phyloP scores from a whole-genome alignment of 179 eudicot species.

The Patellifolia procumbens region DNA sequence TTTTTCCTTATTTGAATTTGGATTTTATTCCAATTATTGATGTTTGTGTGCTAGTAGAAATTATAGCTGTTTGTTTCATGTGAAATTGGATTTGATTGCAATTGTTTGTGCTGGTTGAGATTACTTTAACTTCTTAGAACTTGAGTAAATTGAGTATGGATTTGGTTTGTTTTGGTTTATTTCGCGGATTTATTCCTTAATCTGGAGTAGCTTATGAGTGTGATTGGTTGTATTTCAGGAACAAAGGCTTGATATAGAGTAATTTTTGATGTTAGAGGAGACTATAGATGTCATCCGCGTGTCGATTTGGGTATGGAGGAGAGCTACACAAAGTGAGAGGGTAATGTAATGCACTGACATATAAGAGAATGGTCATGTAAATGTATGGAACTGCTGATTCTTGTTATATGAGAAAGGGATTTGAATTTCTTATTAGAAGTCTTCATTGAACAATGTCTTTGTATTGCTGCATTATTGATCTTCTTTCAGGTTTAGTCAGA shows the following conservation, averaged over 20 bases:
- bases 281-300: constrained; percentile 20
- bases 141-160: background rate
- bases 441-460: constrained; percentile 8
- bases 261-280: constrained; percentile 21
- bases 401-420: constrained; percentile 20
- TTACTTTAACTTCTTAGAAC: no score
- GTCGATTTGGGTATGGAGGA: constrained; percentile 24
- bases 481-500: constrained; percentile 9
- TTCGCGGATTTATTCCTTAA: constrained; percentile 2
- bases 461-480: constrained; percentile 4
- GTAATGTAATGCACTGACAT: constrained; percentile 28
- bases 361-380: constrained; percentile 31
- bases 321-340: constrained; percentile 20
- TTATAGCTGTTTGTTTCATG: background rate
- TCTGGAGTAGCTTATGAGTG: background rate
- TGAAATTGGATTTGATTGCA: background rate
- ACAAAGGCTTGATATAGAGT: constrained; percentile 65
- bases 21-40: background rate
- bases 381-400: constrained; percentile 26
- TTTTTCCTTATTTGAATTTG: no score
- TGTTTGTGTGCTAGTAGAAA: background rate
- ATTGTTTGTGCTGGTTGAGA: background rate
- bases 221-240: constrained; percentile 33
- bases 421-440: background rate
- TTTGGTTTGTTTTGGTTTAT: background rate